Conservation (phyloP, 2,329 filamentous ascomycete genomes). For the Fusarium secorum region DNA sequence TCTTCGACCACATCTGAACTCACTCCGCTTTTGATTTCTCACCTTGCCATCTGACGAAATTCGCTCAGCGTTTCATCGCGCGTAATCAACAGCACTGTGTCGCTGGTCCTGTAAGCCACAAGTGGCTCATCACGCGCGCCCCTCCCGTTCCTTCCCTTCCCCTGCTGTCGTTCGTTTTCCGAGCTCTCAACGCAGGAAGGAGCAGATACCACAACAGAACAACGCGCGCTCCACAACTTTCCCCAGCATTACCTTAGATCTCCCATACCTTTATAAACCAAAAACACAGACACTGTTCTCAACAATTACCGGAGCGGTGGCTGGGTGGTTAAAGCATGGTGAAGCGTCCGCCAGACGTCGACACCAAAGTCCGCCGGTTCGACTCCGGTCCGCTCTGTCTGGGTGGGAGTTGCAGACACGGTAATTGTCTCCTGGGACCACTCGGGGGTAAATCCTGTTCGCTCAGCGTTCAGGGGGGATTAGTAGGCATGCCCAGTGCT, state of each 20-base stretch:
- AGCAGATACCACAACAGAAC: not conserved
- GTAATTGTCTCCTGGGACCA: not conserved
- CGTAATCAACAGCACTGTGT: rapidly evolving
- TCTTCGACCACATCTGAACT: not conserved
- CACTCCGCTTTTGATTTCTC: not conserved
- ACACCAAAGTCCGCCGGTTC: not conserved
- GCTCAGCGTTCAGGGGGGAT: slow-evolving; percentile 4
- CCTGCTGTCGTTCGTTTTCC: rapidly evolving
- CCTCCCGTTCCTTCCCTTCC: not conserved
- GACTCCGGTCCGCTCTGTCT: not conserved
- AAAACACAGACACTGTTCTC: not conserved
- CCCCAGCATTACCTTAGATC: not conserved
- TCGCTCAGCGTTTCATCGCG: rapidly evolving
- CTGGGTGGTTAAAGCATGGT: slow-evolving; percentile 9
- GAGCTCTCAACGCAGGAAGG: not conserved
- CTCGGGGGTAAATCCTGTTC: slow-evolving; percentile 4
- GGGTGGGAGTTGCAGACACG: not conserved
- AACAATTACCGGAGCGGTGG: slow-evolving; percentile 1
- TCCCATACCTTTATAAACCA: not conserved
- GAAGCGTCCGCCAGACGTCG: rapidly evolving
- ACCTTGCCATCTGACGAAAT: rapidly evolving
- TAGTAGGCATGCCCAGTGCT: slow-evolving; percentile 21
- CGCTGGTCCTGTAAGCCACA: not conserved
- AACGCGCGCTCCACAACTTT: not conserved
- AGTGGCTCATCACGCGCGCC: not conserved